These are phyloP conservation scores for Peribolospora baueri DNA, from an alignment of 768 basidiomycete species.

Conservation along the genomic window DNA sequence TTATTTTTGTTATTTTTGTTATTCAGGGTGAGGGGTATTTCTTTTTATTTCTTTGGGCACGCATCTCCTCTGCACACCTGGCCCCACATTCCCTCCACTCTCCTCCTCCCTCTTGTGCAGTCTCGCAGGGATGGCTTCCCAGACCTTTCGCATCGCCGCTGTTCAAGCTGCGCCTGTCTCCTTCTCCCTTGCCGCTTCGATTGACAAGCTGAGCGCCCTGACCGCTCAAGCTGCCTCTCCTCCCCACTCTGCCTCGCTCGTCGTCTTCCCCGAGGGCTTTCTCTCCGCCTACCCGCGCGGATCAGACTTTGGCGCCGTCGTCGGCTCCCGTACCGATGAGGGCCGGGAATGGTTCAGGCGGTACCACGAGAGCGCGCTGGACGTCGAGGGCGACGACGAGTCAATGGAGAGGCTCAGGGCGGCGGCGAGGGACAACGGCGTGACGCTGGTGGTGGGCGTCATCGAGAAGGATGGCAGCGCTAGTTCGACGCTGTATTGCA, in stretches of 20 bases:
- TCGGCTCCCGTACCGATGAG: constrained; percentile 10
- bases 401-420: background rate
- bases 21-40: too few species aligned
- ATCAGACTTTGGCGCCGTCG: constrained; percentile 3
- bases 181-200: constrained; percentile 7
- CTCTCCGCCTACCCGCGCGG: constrained; percentile 9
- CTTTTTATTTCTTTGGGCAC: too few species aligned
- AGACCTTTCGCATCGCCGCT: too few species aligned
- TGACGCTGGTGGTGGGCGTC: constrained; percentile 3
- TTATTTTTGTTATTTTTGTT: too few species aligned
- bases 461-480: constrained; percentile 3
- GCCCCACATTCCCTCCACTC: too few species aligned
- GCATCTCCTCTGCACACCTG: too few species aligned
- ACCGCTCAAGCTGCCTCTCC: constrained; percentile 2
- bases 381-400: background rate
- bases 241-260: constrained; percentile 3
- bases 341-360: constrained; percentile 9
- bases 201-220: constrained; percentile 4
- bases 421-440: background rate
- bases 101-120: too few species aligned
- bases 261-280: constrained; percentile 12
- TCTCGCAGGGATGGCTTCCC: too few species aligned
- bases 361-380: constrained; percentile 8
- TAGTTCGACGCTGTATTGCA: constrained; percentile 11
- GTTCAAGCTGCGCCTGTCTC: constrained; percentile 8